Evolutionary conservation across 129 eudicot species (phyloP), one percentile per base, ranked within the genome.

Genomic region (Lactuca sativa): DNA sequence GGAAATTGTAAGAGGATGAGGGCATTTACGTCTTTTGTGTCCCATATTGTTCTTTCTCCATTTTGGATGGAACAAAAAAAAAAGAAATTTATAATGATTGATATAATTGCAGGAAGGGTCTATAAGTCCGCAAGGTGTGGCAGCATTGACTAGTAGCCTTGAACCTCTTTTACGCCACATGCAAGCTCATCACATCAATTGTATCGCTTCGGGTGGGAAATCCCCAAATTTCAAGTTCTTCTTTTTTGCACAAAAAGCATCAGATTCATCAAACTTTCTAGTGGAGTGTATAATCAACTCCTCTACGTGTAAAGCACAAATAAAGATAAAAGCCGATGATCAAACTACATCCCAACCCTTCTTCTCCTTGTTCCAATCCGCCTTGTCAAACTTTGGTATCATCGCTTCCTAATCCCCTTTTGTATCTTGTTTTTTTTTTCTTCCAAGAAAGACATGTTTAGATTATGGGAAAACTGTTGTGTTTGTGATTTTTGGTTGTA

Each of bases 131-230:
- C 90, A 75, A 78, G 95, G 95, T 56, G 95, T 87, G 32, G 92
- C 92, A n/a, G 87, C 89, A 8, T 72, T 93, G 88, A 64, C 87
- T 10, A 85, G 70, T 10, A 85, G 70, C 36, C 86, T 92, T 21
- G 88, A 92, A 71, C 68, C 88, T 31, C 97, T 93, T 66, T 81
- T 88, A 25, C 85, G 63, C 7, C 98, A 93, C 83, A 87, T 93
- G 97, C 97, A 89, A 77, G 64, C 59, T 62, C 84, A 93, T 71
- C 78, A 80, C 74, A 90, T 93, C 60, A 86, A 89, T 58, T 93
- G 98, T 78, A 90, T 93, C 17, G 98, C 98, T 13, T 93, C 98
- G 6, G 97, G 97, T 0, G 95, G 98, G 60, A 95, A 93, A 71
- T 57, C 98, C 54, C 96, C 96, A 0, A 89, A 86, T 70, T 93